Evolutionary conservation across 805 yeast genomes (phyloP), one percentile per base, ranked within the genome.

Genomic region (Saccharomycopsis sp.): DNA sequence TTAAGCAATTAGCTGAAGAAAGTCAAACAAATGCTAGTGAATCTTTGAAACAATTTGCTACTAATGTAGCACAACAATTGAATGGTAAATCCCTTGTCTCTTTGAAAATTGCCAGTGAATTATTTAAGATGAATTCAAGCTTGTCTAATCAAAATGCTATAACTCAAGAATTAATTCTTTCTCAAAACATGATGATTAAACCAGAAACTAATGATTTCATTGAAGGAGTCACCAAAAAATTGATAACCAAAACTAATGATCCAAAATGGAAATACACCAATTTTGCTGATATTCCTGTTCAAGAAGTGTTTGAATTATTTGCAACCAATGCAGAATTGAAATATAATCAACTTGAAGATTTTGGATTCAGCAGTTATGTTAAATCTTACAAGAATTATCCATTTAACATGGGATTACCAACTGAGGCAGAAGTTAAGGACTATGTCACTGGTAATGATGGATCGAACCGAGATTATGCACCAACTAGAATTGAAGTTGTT

Each of bases 321-420:
- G 23, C 41, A 22, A 27, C 32, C 31, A 39, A 38, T n/a, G 29
- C 40, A 19, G 21, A 13, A 11, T 6, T 46, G 20, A 32, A 37
- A 22, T 49, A 43, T 35, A 40, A 40, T n/a, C 17, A 38, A 13
- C 40, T 51, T 24, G 29, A 38, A 41, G 47, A 45, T 24, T 49
- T 46, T 27, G 38, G 40, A 17, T 17, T 21, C 20, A 28, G 22
- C 17, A 38, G 38, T 11, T 47, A 42, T 28, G 17, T 42, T 8
- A 42, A 37, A 29, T n/a, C 40, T 17, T 49, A 42, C 39, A 45
- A 51, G 23, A 52, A 52, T 19, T 76, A 76, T 53, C 87, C 88
- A 29, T 75, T 68, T 65, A 65, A 75, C 56, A 82, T 77, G 72
- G 96, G 95, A 24, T 70, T 93, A 53, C 97, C 97, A 41, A 68